Evolutionary conservation across 768 basidiomycete species (phyloP), one percentile per base, ranked within the genome.

Genomic region (Ephemerocybe angulata): DNA sequence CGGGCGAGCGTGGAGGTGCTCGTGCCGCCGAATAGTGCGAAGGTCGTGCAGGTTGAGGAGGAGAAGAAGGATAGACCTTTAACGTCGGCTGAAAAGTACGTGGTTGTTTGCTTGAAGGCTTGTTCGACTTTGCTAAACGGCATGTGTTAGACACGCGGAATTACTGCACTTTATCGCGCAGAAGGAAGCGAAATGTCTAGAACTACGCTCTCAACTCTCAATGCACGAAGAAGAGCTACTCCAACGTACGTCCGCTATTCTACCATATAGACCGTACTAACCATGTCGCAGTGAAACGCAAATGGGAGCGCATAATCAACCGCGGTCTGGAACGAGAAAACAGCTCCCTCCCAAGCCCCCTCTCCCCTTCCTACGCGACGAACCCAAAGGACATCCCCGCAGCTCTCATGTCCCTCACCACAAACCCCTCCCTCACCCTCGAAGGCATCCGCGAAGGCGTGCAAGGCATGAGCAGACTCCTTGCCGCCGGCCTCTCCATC

Each of bases 101-200:
- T 77, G 3, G 47, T 55, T 50, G 52, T 50, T 19, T 41, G 31
- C 27, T 29, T 50, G 15, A n/a, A 12, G 46, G 24, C 21, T n/a
- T n/a, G n/a, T n/a, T n/a, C n/a, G n/a, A 7, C 24, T 51, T 30
- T 24, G 53, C 28, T 21, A 56, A 31, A 17, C n/a, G 6, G 22
- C 22, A 31, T 48, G 50, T 7, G 56, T n/a, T 28, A 93, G 91
- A 63, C 88, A 93, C 62, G 83, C 86, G 5, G 90, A 92, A 52
- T 71, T 93, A 2, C 72, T 93, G n/a, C 86, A 81, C 28, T 86
- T 87, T 56, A 93, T 93, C 49, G 90, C 91, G 0, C 89, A 91
- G 69, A 92, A 93, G 59, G 91, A 93, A 66, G 82, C 87, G 0
- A 87, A 84, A 66, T 91, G 88, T 61, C 79, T 93, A 37, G 90